These are phyloP conservation scores for Spinacia oleracea DNA, from an alignment of 179 eudicot species.

Conservation along the genomic window DNA sequence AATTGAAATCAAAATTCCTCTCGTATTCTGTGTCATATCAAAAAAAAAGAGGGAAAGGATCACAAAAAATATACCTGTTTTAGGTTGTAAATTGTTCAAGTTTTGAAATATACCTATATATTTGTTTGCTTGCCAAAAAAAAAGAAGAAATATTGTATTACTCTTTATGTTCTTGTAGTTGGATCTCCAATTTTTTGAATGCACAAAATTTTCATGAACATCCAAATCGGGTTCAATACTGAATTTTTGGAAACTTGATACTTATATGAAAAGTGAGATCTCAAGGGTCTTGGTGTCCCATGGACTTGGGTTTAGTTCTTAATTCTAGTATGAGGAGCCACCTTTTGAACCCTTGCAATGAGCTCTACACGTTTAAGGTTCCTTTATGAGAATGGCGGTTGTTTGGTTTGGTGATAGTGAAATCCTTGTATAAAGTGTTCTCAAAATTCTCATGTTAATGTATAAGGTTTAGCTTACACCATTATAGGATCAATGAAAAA, in stretches of 20 bases:
- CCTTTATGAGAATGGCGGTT: background rate
- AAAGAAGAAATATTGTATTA: too few relatives aligned
- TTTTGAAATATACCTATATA: too few relatives aligned
- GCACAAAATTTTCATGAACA: too few relatives aligned
- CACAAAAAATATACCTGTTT: too few relatives aligned
- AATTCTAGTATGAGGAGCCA: background rate
- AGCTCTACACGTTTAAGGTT: background rate
- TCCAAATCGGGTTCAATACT: background rate
- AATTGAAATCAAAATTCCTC: too few relatives aligned
- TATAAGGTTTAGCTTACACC: background rate
- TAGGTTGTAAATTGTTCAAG: too few relatives aligned
- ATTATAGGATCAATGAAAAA: background rate
- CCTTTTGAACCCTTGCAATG: slow-evolving; percentile 7
- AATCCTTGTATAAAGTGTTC: background rate
- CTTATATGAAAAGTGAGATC: background rate
- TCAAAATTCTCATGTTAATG: background rate
- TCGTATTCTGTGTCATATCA: too few relatives aligned
- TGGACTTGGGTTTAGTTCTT: background rate
- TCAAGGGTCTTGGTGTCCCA: background rate
- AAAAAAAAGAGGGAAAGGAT: too few relatives aligned
- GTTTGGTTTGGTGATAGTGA: background rate
- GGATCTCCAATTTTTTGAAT: too few relatives aligned
- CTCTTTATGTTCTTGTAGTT: too few relatives aligned
- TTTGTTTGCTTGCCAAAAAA: too few relatives aligned
- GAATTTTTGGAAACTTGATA: background rate